These are phyloP conservation scores for Yarrowia sp. DNA, from an alignment of 805 yeast species.

Conservation along the genomic window DNA sequence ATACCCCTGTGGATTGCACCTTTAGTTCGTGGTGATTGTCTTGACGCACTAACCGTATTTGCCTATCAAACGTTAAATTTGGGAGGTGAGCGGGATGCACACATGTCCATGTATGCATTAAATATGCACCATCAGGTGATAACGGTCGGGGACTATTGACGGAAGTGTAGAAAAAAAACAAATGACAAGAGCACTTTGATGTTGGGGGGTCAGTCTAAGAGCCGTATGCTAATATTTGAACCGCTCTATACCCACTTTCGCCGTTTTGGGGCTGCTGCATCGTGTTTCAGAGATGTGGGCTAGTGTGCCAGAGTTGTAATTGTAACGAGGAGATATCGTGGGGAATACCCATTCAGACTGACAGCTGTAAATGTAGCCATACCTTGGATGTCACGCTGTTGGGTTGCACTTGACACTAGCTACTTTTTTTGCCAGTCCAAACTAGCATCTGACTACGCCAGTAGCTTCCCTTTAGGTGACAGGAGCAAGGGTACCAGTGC, in stretches of 20 bases:
- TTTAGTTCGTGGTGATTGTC: neutral
- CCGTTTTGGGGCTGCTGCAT: too few species aligned
- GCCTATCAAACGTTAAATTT: neutral
- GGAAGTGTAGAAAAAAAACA: too few species aligned
- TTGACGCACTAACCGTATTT: neutral
- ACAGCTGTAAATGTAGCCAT: too few species aligned
- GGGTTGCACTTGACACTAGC: neutral
- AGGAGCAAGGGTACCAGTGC: neutral
- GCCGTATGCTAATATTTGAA: too few species aligned
- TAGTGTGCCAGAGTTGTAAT: too few species aligned
- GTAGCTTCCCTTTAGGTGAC: neutral
- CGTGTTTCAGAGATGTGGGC: too few species aligned
- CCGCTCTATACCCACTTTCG: too few species aligned
- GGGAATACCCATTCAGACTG: too few species aligned
- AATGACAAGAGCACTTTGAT: too few species aligned
- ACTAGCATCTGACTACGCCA: neutral
- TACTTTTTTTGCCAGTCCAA: neutral
- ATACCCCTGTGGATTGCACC: constrained; percentile 2
- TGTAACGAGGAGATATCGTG: too few species aligned
- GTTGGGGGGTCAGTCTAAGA: too few species aligned
- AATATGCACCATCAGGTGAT: neutral
- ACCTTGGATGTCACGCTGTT: neutral
- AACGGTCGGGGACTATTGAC: neutral
- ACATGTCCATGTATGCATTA: neutral
- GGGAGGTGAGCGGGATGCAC: constrained; percentile 7